Evolutionary conservation across 345 rosid species (phyloP).

Genomic region (Syzygium aqueum): DNA sequence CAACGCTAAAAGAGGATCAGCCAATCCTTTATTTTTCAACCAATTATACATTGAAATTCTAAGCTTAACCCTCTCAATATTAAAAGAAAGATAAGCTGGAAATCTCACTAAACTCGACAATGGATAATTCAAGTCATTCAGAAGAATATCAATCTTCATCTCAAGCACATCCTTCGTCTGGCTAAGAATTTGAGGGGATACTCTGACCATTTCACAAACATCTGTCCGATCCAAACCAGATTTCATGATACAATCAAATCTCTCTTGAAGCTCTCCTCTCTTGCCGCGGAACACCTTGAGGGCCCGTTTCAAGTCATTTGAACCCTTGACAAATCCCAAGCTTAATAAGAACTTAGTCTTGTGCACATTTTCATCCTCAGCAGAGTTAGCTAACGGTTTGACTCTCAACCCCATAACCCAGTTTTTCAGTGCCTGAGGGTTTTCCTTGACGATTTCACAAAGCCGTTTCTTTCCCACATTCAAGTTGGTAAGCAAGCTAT

Average conservation of each 20-base stretch:
- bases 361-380: slow-evolving; percentile 10
- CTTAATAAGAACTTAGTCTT: slow-evolving; percentile 48
- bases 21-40: slow-evolving; percentile 43
- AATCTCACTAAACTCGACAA: slow-evolving; percentile 31
- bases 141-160: slow-evolving; percentile 44
- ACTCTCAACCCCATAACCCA: slow-evolving; percentile 28
- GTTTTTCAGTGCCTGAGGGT: slow-evolving; percentile 44
- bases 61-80: slow-evolving; percentile 35
- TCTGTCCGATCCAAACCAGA: slow-evolving; percentile 54
- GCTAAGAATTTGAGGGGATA: slow-evolving; percentile 59
- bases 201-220: slow-evolving; percentile 38
- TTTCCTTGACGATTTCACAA: slow-evolving; percentile 33
- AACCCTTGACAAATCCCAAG: slow-evolving; percentile 41
- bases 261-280: slow-evolving; percentile 60
- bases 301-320: slow-evolving; percentile 28
- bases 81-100: slow-evolving; percentile 44
- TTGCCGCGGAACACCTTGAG: slow-evolving; percentile 50
- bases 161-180: slow-evolving; percentile 36
- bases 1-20: slow-evolving; percentile 16
- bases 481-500: slow-evolving; percentile 27
- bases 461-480: slow-evolving; percentile 48
- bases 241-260: slow-evolving; percentile 59
- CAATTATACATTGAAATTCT: slow-evolving; percentile 58
- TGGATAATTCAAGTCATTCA: slow-evolving; percentile 46
- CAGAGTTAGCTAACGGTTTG: slow-evolving; percentile 17